A percentile compares a stretch with the other conserved stretches of the same genome.
Conservation (phyloP, 441 rosid species). For the Erodium chrysanthum region DNA sequence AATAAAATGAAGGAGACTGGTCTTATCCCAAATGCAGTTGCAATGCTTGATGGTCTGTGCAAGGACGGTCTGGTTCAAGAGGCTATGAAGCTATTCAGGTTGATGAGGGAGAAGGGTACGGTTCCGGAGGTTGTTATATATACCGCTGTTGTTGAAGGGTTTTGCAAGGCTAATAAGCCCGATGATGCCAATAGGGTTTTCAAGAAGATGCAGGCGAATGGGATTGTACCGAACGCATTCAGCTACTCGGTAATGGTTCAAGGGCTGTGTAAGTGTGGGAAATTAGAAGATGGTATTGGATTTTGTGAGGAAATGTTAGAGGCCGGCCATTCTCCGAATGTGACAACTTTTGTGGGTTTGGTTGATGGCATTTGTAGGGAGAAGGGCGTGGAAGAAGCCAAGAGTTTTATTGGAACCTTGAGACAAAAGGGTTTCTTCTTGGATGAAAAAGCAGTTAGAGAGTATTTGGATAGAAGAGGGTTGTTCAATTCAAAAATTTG, state of each 20-base stretch:
- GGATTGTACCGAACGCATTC: constrained; percentile 64
- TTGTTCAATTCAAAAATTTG: constrained; percentile 45
- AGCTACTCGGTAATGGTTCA: constrained; percentile 53
- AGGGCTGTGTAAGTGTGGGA: constrained; percentile 46
- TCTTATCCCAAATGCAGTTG: constrained; percentile 72
- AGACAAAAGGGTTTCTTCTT: constrained; percentile 53
- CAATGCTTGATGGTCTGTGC: constrained; percentile 93
- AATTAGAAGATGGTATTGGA: constrained; percentile 52
- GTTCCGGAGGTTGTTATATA: constrained; percentile 83
- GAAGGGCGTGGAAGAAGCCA: constrained; percentile 55
- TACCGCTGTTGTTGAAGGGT: constrained; percentile 87
- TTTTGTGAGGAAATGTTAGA: constrained; percentile 61
- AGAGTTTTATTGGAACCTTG: constrained; percentile 30
- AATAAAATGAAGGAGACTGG: constrained; percentile 83
- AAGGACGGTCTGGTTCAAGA: constrained; percentile 83
- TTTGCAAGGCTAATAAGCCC: constrained; percentile 61
- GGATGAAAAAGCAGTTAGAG: constrained; percentile 58
- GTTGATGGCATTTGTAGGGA: constrained; percentile 59
- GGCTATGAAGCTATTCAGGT: constrained; percentile 77
- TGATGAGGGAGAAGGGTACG: constrained; percentile 73
- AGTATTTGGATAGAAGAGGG: constrained; percentile 63
- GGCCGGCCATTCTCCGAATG: constrained; percentile 70
- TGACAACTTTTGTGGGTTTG: constrained; percentile 67
- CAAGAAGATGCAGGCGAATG: constrained; percentile 62
- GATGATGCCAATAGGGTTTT: constrained; percentile 79